Percentiles rank a stretch among this genome's conserved stretches.
These are phyloP conservation scores for Plantago elongata DNA, from an alignment of 257 asterid genomes.

Conservation along the genomic window DNA sequence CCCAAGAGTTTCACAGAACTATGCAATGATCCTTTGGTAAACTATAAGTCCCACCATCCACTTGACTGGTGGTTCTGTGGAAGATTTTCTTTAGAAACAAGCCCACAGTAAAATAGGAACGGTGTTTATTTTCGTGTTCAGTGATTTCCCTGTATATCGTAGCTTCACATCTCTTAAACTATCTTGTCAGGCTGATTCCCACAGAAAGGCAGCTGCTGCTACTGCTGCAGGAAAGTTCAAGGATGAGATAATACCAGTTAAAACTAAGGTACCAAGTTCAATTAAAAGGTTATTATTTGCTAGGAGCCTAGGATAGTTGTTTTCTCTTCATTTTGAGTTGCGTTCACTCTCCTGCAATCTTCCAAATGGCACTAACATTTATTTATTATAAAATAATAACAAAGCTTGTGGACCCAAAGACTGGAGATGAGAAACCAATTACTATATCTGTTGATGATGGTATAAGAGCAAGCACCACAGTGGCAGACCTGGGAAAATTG, in stretches of 20 bases:
- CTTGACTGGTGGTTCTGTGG: too few species aligned
- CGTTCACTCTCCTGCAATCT: background rate
- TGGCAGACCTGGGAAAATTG: constrained; percentile 68
- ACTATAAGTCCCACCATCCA: too few species aligned
- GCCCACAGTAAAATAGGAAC: too few species aligned
- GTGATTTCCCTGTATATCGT: background rate
- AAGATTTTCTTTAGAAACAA: too few species aligned
- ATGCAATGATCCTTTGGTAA: too few species aligned
- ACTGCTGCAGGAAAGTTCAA: constrained; percentile 90
- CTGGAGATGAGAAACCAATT: constrained; percentile 86
- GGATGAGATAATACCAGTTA: constrained; percentile 89
- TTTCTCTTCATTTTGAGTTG: background rate
- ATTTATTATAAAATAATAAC: constrained; percentile 4
- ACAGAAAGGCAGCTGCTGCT: constrained; percentile 96
- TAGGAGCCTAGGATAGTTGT: background rate
- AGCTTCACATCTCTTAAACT: background rate
- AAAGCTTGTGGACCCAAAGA: constrained; percentile 90
- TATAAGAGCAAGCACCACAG: constrained; percentile 63
- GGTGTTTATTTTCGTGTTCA: background rate
- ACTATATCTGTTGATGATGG: constrained; percentile 91
- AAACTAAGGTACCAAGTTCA: constrained; percentile 58
- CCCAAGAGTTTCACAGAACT: too few species aligned
- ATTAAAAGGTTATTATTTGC: background rate
- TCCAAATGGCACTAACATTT: constrained; percentile 14
- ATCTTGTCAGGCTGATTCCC: constrained; percentile 72